Evolutionary conservation across 345 rosid genomes (phyloP).

Genomic region (Pelargonium nanum): DNA sequence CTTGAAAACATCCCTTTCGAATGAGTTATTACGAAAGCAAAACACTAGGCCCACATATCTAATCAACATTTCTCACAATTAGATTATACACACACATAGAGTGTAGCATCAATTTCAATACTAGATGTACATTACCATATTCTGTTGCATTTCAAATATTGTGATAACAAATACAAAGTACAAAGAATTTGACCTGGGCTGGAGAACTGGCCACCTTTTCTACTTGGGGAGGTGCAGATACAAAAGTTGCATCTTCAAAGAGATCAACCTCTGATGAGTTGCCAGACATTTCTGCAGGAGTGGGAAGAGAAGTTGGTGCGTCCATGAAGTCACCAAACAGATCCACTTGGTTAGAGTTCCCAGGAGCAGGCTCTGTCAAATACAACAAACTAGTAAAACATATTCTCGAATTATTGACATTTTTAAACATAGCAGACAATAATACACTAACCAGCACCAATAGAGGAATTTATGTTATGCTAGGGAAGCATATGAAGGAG

Average conservation of each 20-base stretch:
- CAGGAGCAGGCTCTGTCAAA: constrained; percentile 56
- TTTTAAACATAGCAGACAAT: background rate
- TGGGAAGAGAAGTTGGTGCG: constrained; percentile 44
- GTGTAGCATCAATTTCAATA: too few species aligned
- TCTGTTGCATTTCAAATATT: background rate
- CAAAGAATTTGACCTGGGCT: constrained; percentile 36
- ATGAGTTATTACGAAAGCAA: too few species aligned
- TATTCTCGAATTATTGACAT: too few species aligned
- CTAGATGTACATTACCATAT: too few species aligned
- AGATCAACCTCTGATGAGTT: constrained; percentile 58
- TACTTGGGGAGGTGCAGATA: constrained; percentile 58
- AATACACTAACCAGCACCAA: too few species aligned
- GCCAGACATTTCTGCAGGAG: constrained; percentile 29
- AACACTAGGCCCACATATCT: too few species aligned
- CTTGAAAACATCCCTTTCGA: too few species aligned
- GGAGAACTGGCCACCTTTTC: constrained; percentile 37
- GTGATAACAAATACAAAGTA: constrained; percentile 2
- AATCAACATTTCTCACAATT: too few species aligned
- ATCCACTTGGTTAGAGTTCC: constrained; percentile 58
- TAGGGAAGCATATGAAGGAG: too few species aligned
- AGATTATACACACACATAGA: too few species aligned
- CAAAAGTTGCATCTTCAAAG: constrained; percentile 92
- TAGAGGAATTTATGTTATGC: too few species aligned
- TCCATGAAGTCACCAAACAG: constrained; percentile 79
- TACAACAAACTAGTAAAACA: too few species aligned